A percentile compares a stretch with the other conserved stretches of the same genome.
These are phyloP conservation scores for Sugiyamaella grinbergsii DNA, from an alignment of 1,139 yeast genomes.

Conservation along the genomic window DNA sequence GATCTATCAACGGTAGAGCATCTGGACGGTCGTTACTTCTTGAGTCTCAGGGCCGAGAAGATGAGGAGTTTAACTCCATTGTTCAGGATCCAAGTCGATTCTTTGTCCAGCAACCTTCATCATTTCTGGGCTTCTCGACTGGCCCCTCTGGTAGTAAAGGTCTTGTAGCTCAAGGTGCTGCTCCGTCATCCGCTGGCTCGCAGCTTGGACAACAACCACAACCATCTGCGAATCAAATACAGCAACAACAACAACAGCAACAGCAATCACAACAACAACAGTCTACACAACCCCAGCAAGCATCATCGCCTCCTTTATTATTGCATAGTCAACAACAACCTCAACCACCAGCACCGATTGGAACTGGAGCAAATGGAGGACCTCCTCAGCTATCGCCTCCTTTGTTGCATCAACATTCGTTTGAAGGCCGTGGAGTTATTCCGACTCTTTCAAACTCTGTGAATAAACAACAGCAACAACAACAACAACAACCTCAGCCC, in stretches of 20 bases:
- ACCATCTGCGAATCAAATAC: background rate
- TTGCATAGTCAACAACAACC: constrained; percentile 15
- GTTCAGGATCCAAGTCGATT: constrained; percentile 39
- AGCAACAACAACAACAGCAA: constrained; percentile 1
- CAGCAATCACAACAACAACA: background rate
- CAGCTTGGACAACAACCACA: constrained; percentile 3
- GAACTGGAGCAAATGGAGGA: constrained; percentile 13
- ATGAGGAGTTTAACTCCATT: constrained; percentile 38
- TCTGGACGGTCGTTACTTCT: constrained; percentile 39
- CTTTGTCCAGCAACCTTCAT: constrained; percentile 37
- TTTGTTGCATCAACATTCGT: constrained; percentile 21
- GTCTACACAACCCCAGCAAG: background rate
- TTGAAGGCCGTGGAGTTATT: constrained; percentile 20
- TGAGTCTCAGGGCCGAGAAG: constrained; percentile 40
- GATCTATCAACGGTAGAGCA: constrained; percentile 18
- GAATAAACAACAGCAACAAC: constrained; percentile 9
- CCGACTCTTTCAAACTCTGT: constrained; percentile 9
- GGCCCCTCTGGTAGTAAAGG: constrained; percentile 20
- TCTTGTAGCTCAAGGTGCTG: constrained; percentile 6
- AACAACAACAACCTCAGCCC: constrained; percentile 7
- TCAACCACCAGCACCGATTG: constrained; percentile 11
- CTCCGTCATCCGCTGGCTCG: constrained; percentile 4
- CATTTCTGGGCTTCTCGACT: constrained; percentile 44
- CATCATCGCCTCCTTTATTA: constrained; percentile 9
- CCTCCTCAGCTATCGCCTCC: constrained; percentile 16